Percentiles rank a stretch among this genome's conserved stretches.
Conservation (phyloP, 2,329 filamentous ascomycete species). For the Aspergillus pseudotamarii region DNA sequence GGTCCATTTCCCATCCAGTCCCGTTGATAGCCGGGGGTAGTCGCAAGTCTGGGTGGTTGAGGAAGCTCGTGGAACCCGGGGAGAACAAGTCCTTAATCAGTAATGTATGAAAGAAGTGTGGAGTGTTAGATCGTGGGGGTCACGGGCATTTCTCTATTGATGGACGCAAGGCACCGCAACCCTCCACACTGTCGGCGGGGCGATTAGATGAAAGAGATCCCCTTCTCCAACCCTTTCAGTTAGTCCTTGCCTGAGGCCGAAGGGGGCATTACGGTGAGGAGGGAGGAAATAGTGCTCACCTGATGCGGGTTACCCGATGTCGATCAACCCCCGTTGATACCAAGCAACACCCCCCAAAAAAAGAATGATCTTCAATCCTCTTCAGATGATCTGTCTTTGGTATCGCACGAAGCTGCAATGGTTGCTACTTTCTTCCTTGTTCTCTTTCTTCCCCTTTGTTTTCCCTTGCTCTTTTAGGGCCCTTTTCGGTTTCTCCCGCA, state of each 20-base stretch:
- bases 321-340: slow-evolving; percentile 14
- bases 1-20: slow-evolving; percentile 38
- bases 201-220: slow-evolving; percentile 18
- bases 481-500: neutral
- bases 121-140: slow-evolving; percentile 17
- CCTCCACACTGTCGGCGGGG: slow-evolving; percentile 21
- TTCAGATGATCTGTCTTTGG: neutral
- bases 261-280: slow-evolving; percentile 19
- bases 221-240: slow-evolving; percentile 24
- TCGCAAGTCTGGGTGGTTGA: neutral
- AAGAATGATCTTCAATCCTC: neutral
- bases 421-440: neutral
- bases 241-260: slow-evolving; percentile 25
- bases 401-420: neutral
- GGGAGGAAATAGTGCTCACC: slow-evolving; percentile 22
- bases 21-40: neutral
- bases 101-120: slow-evolving; percentile 1
- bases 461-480: neutral
- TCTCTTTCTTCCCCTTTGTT: neutral
- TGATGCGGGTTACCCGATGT: slow-evolving; percentile 22
- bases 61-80: slow-evolving; percentile 1
- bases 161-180: slow-evolving; percentile 27
- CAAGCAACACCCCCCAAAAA: neutral
- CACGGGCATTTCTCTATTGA: slow-evolving; percentile 25
- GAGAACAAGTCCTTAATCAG: slow-evolving; percentile 5